phyloP scores from a whole-genome alignment of 768 basidiomycete species.

The Pleurotus salmoneostramineus region DNA sequence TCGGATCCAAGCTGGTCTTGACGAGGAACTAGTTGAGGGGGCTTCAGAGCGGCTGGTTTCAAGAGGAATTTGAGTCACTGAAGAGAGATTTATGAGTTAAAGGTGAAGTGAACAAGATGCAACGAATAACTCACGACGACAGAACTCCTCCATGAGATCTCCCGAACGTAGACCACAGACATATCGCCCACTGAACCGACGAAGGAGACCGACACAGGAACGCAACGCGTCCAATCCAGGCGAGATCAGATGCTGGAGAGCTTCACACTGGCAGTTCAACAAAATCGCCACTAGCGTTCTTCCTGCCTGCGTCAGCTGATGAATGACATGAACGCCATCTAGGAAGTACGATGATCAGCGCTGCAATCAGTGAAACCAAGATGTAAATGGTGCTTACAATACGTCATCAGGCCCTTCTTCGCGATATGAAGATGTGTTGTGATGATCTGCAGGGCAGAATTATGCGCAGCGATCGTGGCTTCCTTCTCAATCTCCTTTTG shows the following conservation, averaged over 20 bases:
- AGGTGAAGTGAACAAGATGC: neutral
- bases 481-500: constrained; percentile 70
- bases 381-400: constrained; percentile 55
- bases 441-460: constrained; percentile 78
- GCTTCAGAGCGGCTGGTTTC: constrained; percentile 53
- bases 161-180: constrained; percentile 88
- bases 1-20: constrained; percentile 80
- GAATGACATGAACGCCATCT: constrained; percentile 96
- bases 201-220: constrained; percentile 83
- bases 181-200: constrained; percentile 88
- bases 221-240: constrained; percentile 82
- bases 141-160: constrained; percentile 94
- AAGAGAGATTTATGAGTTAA: constrained; percentile 2
- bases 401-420: constrained; percentile 89
- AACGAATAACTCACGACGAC: constrained; percentile 56
- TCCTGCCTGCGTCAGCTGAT: constrained; percentile 92
- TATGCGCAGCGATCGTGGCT: constrained; percentile 73
- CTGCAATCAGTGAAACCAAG: constrained; percentile 6
- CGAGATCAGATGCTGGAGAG: constrained; percentile 70
- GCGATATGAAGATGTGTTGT: constrained; percentile 82
- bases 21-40: constrained; percentile 37
- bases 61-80: constrained; percentile 84
- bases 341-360: constrained; percentile 13
- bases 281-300: constrained; percentile 86
- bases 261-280: constrained; percentile 82